Percentiles rank a stretch among this genome's conserved stretches.
Conservation (phyloP, 345 rosid genomes). For the Aurinia saxatilis region DNA sequence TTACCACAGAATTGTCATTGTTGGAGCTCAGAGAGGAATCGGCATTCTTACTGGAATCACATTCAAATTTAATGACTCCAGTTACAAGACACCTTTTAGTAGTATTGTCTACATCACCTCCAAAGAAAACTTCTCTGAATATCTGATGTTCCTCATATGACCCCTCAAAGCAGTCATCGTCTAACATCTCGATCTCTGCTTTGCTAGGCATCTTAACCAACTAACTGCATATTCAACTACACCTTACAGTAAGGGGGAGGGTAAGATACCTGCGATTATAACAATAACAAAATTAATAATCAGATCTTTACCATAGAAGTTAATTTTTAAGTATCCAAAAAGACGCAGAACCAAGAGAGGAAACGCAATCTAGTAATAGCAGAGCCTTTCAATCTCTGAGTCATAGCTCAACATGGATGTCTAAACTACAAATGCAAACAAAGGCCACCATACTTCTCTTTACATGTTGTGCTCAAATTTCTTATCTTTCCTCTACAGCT, state of each 20-base stretch:
- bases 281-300: neutral
- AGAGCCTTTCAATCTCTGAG: neutral
- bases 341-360: neutral
- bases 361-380: neutral
- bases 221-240: conserved; percentile 19
- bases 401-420: neutral
- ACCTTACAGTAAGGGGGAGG: neutral
- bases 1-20: conserved; percentile 54
- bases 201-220: conserved; percentile 32
- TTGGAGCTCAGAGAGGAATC: conserved; percentile 40
- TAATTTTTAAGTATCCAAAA: neutral
- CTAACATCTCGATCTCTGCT: conserved; percentile 27
- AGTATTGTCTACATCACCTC: conserved; percentile 31
- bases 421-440: conserved; percentile 2
- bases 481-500: neutral
- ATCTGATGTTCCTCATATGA: conserved; percentile 45
- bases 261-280: conserved; percentile 14
- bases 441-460: neutral
- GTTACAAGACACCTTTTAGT: conserved; percentile 40
- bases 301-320: neutral
- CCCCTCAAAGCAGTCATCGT: conserved; percentile 56
- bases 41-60: conserved; percentile 34
- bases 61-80: conserved; percentile 43
- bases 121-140: conserved; percentile 53
- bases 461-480: neutral